Conservation (phyloP, 805 yeast genomes). For the Nematodospora valgi region DNA sequence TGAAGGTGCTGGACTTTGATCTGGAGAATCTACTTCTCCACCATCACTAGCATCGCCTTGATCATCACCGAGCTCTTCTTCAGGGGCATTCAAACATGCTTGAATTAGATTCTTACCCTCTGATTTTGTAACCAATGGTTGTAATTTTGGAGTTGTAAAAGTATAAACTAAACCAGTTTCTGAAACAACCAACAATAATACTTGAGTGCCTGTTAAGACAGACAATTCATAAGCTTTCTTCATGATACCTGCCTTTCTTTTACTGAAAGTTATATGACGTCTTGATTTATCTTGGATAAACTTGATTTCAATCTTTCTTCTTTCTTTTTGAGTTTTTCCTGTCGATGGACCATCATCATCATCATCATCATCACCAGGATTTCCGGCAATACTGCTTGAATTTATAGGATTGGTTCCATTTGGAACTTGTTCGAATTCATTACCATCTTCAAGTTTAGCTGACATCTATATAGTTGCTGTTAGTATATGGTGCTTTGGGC, state of each 20-base stretch:
- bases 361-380: slow-evolving; percentile 41
- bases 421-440: slow-evolving; percentile 7
- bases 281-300: slow-evolving; percentile 97
- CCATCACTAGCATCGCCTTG: slow-evolving; percentile 54
- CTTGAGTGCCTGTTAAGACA: slow-evolving; percentile 97
- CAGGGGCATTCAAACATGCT: slow-evolving; percentile 97
- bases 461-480: slow-evolving; percentile 3
- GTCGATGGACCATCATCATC: slow-evolving; percentile 49
- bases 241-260: slow-evolving; percentile 99
- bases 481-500: neutral
- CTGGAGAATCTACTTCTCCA: slow-evolving; percentile 42
- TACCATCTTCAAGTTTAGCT: slow-evolving; percentile 7
- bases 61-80: slow-evolving; percentile 68
- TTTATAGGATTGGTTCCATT: slow-evolving; percentile 8
- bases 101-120: slow-evolving; percentile 97
- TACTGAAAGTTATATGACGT: slow-evolving; percentile 96
- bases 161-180: slow-evolving; percentile 99
- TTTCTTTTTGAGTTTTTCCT: slow-evolving; percentile 51
- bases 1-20: slow-evolving; percentile 37
- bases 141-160: slow-evolving; percentile 97
- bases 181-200: slow-evolving; percentile 86
- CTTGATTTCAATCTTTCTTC: slow-evolving; percentile 92
- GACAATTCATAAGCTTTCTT: slow-evolving; percentile 98
- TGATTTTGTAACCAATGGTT: slow-evolving; percentile 94
- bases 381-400: slow-evolving; percentile 9